Base-by-base conservation (phyloP, 1,139 yeast genomes). In the Yamadazyma diddensiae region DNA sequence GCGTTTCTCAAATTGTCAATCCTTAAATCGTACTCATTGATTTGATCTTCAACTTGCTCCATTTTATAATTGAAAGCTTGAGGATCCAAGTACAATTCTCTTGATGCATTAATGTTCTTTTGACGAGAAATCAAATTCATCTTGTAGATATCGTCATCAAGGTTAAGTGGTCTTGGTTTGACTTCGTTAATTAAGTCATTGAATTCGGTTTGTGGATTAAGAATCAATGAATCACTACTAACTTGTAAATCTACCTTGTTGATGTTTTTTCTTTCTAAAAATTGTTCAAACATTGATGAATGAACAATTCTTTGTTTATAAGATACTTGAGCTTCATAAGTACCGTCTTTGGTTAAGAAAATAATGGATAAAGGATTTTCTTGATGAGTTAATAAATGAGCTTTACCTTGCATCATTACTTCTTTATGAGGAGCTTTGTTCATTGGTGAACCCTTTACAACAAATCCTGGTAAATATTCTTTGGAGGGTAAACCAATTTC, bases 301-400 rank as follows among this genome's bases (percentile, higher is more conserved):
- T 53, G 55, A 10, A 52, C 53, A 12, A 60, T 41, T 37, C 58
- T 47, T 30, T 55, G 41, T 28, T 50, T 41, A 10, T 37, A 24
- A 15, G 39, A 27, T 10, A 44, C 37, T 29, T 30, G 58, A 33
- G 44, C 56, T 50, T 30, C 59, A 37, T 60, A 65, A 3, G 66
- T 57, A 3, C 73, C 73, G 15, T 43, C 42, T 30, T 44, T 46
- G 4, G 74, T 62, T 32, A 71, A 52, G 37, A 73, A 73, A 12
- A 71, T 49, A 9, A 74, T 43, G 26, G 64, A 62, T 14, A 47
- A 40, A 1, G 80, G 80, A 6, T 60, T 48, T 3, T 73, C 70
- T 2, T 73, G 72, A 31, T 47, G 45, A 2, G 73, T 50, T 34
- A 69, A 59, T 28, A 74, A 49, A 46, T 59, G 65, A 1, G 78